Evolutionary conservation across 225 moss, liverwort and hornwort species (phyloP), one percentile per base, ranked within the genome.

Genomic region (Marchantia polymorpha): DNA sequence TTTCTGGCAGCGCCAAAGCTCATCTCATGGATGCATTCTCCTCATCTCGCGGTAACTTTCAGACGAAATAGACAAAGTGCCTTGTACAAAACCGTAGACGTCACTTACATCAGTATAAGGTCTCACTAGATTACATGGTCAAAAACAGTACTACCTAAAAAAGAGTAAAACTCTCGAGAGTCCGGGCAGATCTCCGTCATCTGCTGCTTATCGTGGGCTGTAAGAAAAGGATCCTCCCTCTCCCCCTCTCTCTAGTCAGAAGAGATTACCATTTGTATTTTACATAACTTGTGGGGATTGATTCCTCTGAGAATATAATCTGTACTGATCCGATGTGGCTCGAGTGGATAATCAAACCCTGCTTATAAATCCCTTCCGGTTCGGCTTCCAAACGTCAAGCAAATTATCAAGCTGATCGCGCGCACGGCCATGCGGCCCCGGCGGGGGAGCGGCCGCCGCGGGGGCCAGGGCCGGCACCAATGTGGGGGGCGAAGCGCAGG

Each of bases 281-380:
- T 77, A 85, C 68, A 81, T 68, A 74, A 30, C 74, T 63, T 60
- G 78, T 81, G 78, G 69, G 78, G 81, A 81, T 61, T 74, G 46
- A 64, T 29, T 78, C 81, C 78, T 79, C 78, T 78, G 61, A 74
- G 12, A 78, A 84, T 61, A 64, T 77, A 77, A 81, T 78, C 78
- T 78, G 84, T 73, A 73, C 78, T 78, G 81, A 75, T 69, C 64
- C 47, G 77, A 75, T 79, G 55, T 78, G 63, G 74, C 77, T 84
- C 72, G 77, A 77, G 81, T 78, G 84, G 81, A 74, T 77, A 77
- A 85, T 66, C 81, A 58, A 78, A 75, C 81, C 81, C 84, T 81
- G 63, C 77, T 77, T 68, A 81, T 78, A 39, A 63, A 85, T 74
- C 83, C 79, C 79, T 65, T 47, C 63, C 75, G 17, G 75, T 74